A percentile compares a stretch with the other conserved stretches of the same genome.
These are phyloP conservation scores for Hortiboletus campestris DNA, from an alignment of 768 basidiomycete species.

Conservation along the genomic window DNA sequence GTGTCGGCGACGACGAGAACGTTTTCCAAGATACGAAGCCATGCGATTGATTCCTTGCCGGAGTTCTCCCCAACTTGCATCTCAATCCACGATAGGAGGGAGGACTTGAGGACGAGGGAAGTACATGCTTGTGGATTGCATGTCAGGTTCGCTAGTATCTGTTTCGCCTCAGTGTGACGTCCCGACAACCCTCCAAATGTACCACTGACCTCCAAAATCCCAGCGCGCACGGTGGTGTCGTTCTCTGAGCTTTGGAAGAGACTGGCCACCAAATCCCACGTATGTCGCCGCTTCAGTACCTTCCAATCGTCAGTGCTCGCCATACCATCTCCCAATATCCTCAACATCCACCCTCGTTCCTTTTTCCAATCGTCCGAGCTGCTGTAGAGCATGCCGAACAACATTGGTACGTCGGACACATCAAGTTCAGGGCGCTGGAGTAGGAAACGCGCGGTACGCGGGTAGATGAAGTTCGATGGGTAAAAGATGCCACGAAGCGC, in stretches of 20 bases:
- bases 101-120: conserved; percentile 69
- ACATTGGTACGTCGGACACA: conserved; percentile 79
- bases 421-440: conserved; percentile 87
- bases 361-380: conserved; percentile 76
- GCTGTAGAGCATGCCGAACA: conserved; percentile 87
- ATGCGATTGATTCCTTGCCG: conserved; percentile 49
- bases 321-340: conserved; percentile 81
- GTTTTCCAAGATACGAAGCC: conserved; percentile 67
- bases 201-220: conserved; percentile 63
- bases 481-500: conserved; percentile 80
- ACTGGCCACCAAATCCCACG: conserved; percentile 85
- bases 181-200: background rate
- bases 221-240: conserved; percentile 51
- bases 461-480: conserved; percentile 87
- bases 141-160: conserved; percentile 78
- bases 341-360: conserved; percentile 87
- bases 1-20: conserved; percentile 50
- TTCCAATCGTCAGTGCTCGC: conserved; percentile 75
- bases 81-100: conserved; percentile 79
- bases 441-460: conserved; percentile 81
- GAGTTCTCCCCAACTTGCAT: conserved; percentile 48
- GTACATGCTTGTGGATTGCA: conserved; percentile 65
- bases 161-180: background rate
- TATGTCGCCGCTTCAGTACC: conserved; percentile 75
- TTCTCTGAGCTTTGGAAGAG: conserved; percentile 66